These are phyloP conservation scores for Zangia roseola DNA, from an alignment of 768 basidiomycete genomes.

Conservation along the genomic window DNA sequence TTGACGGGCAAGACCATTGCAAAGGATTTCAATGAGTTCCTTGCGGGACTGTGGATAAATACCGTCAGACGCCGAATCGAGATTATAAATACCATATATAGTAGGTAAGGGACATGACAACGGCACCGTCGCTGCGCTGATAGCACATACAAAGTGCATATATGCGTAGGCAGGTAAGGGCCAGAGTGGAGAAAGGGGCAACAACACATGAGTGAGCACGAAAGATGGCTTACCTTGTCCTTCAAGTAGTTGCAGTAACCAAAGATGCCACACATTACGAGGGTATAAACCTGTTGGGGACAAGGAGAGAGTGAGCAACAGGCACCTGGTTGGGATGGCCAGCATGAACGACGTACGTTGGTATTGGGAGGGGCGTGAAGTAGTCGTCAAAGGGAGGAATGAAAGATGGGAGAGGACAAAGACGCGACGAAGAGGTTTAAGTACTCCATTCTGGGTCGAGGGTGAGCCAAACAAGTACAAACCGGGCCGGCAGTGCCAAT, in stretches of 20 bases:
- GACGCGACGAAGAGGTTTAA: constrained; percentile 22
- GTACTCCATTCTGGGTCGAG: constrained; percentile 31
- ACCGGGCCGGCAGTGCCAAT: constrained; percentile 8
- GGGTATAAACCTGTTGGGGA: background rate
- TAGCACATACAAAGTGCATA: constrained; percentile 5
- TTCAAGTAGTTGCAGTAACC: constrained; percentile 92
- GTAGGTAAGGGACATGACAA: constrained; percentile 8
- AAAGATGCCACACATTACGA: constrained; percentile 91
- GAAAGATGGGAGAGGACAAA: constrained; percentile 24
- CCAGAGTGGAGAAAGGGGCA: background rate
- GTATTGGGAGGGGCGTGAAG: background rate
- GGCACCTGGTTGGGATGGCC: too few species aligned
- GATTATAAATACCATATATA: constrained; percentile 17
- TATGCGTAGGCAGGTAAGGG: constrained; percentile 5
- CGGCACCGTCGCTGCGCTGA: background rate
- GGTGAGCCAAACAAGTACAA: constrained; percentile 34
- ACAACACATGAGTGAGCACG: background rate
- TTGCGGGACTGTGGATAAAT: constrained; percentile 66
- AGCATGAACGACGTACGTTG: constrained; percentile 10
- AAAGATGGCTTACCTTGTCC: constrained; percentile 72
- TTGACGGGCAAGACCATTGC: constrained; percentile 87
- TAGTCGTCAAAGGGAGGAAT: constrained; percentile 12
- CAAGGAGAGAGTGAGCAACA: constrained; percentile 1
- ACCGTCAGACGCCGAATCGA: constrained; percentile 12
- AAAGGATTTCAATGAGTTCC: constrained; percentile 87